Percentiles rank a stretch among this genome's conserved stretches.
Conservation (phyloP, 2,329 filamentous ascomycete species). For the Fusarium nisikadoi region DNA sequence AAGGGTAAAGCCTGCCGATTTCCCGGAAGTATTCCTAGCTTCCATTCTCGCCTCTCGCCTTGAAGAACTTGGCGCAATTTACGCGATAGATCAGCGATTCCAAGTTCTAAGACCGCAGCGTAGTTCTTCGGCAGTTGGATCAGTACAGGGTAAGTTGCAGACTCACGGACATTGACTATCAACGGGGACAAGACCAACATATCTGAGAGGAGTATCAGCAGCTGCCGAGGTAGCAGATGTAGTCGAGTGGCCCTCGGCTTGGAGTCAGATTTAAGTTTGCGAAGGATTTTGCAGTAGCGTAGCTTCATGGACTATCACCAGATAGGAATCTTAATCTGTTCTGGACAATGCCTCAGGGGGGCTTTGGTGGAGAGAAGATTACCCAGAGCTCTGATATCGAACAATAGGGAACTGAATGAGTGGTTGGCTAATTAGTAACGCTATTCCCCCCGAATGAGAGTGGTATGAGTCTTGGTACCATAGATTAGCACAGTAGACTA, state of each 20-base stretch:
- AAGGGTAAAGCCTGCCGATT: not conserved
- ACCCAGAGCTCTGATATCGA: not conserved
- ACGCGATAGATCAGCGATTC: not conserved
- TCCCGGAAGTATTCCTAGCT: not conserved
- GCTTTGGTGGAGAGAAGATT: not conserved
- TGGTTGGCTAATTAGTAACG: not conserved
- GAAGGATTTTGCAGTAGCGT: not conserved
- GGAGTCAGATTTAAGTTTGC: not conserved
- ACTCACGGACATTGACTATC: not conserved
- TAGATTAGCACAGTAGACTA: not conserved
- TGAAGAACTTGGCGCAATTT: not conserved
- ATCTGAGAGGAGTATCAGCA: not conserved
- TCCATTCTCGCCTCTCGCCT: not conserved
- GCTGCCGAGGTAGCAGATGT: not conserved
- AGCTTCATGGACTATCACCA: not conserved
- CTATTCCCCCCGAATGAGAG: fast-evolving
- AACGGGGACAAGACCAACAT: not conserved
- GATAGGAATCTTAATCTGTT: not conserved
- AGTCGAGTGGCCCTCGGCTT: not conserved
- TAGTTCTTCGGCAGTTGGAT: fast-evolving
- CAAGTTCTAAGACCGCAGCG: not conserved
- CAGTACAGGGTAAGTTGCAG: not conserved
- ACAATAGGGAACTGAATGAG: not conserved
- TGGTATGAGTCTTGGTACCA: not conserved
- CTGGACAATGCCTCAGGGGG: not conserved